Evolutionary conservation across 2,329 filamentous ascomycete genomes (phyloP), one percentile per base, ranked within the genome.

Genomic region (Fusarium paranaense): DNA sequence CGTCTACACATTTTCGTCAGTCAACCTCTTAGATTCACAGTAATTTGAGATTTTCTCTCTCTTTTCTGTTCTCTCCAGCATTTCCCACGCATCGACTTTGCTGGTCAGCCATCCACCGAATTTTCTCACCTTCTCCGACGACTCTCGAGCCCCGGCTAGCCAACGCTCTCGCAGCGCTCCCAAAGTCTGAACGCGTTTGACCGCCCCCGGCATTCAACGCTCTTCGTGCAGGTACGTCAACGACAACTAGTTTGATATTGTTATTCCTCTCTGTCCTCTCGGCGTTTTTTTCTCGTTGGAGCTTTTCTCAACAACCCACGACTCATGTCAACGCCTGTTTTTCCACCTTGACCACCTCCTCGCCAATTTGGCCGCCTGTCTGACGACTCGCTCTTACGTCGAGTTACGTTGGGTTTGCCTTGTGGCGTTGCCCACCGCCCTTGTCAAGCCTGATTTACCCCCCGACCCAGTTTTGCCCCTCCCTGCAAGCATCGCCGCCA

Each of bases 381-480:
- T 45, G 64, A 57, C 64, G 59, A 64, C 63, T 70, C 58, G 65
- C 54, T 74, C 64, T 69, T 66, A 66, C 67, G 60, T 75, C 66
- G 62, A 75, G 61, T 72, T 74, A 50, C 66, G 70, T 72, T 70
- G 65, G 72, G 65, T 78, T 78, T 78, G 74, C 77, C 66, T 78
- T 73, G 77, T 78, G 77, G 77, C 77, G 77, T 70, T 78, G 74
- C 54, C 74, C 67, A 70, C 73, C 76, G 76, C 76, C 67, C 72
- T 78, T 57, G 60, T 66, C 63, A 70, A 73, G 66, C 69, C 76
- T 71, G 71, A 68, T 76, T 78, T 77, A 62, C 64, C 56, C 56
- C 64, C 69, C 64, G 69, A 63, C 73, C 76, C 69, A 74, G 62
- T 76, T 78, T 78, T 77, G 76, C 74, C 76, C 76, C 76, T 73